Evolutionary conservation across 345 rosid species (phyloP), one percentile per base, ranked within the genome.

Genomic region (Dipteronia sinensis): DNA sequence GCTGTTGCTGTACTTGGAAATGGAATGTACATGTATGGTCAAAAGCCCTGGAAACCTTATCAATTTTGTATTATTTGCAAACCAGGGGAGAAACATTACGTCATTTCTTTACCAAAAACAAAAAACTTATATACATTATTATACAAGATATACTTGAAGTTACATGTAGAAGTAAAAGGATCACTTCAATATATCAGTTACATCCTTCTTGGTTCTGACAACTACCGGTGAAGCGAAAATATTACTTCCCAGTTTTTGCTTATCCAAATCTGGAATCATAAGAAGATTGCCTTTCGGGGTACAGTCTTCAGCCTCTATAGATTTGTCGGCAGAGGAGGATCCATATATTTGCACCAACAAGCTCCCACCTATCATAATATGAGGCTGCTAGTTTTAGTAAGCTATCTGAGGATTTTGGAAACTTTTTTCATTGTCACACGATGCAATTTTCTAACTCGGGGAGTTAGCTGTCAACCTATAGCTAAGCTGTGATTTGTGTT

Each of bases 271-370:
- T 1, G 82, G 19, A 64, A 70, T 47, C 42, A 68, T 8, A 6
- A 67, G 58, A 8, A 65, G 27, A 34, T 40, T 42, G 10, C 34
- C 61, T 65, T 78, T 47, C 56, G 47, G 67, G 3, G 58, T 56
- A 7, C 25, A 16, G 15, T 75, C 78, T 65, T 47, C 69, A 22
- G 46, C 56, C 58, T 70, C 64, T 49, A 34, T 10, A 5, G 76
- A 75, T 56, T 74, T 75, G 17, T 34, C 5, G 2, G 76, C 55
- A 7, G 25, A 38, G n/a, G 10, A 12, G 20, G 76, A 69, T 59
- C 79, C 77, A 25, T 29, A 23, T 25, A 78, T 65, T 44, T 82
- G 85, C 76, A 82, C 85, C 46, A 82, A 31, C 65, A 78, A 65
- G 78, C 85, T 82, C 65, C 85, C 85, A 69, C 79, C 82, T 82